Evolutionary conservation across 2,329 filamentous ascomycete species (phyloP).

Genomic region (Ophiostoma australiae): DNA sequence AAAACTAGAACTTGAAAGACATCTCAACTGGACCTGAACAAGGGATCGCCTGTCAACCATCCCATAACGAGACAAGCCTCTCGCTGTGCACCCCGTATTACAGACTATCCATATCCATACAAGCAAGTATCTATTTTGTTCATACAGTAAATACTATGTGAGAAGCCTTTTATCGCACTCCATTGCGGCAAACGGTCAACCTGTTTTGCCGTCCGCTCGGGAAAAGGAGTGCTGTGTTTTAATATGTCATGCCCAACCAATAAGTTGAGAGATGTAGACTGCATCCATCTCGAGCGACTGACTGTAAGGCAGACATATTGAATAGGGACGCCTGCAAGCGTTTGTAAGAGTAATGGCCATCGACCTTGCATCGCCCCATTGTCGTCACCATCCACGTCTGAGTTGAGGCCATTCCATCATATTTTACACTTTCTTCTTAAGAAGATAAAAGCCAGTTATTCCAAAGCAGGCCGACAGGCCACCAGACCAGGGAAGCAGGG

Average conservation of each 20-base stretch:
- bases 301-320: neutral
- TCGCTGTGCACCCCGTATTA: neutral
- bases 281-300: neutral
- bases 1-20: neutral
- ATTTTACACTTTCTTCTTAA: neutral
- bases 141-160: neutral
- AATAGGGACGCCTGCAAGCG: too few relatives aligned
- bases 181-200: neutral
- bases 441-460: neutral
- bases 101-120: neutral
- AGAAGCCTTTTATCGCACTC: neutral
- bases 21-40: slow-evolving; percentile 3
- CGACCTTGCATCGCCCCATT: neutral
- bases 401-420: neutral
- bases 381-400: neutral
- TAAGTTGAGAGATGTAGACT: neutral
- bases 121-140: neutral
- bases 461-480: too few relatives aligned
- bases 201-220: neutral
- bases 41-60: slow-evolving; percentile 12
- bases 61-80: slow-evolving; percentile 12
- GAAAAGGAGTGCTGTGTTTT: neutral
- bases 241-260: neutral
- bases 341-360: neutral
- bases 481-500: neutral